Evolutionary conservation across 1,139 yeast genomes (phyloP), one percentile per base, ranked within the genome.

Genomic region (Spencermartinsiella ligniputridi): DNA sequence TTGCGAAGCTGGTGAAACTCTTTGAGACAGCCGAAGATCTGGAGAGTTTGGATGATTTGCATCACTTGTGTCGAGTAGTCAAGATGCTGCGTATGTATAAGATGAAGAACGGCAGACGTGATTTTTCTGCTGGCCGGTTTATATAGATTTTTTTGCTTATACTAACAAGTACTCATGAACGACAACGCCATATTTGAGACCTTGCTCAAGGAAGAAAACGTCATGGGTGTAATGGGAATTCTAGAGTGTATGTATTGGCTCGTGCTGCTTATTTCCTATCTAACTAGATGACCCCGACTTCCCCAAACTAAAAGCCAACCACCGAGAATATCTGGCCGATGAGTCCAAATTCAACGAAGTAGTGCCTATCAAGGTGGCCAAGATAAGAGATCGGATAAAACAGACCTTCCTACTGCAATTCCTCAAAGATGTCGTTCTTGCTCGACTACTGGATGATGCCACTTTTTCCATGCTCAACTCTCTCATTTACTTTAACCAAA

Each of bases 381-480:
- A 67, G 12, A 70, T 83, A 22, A 69, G 77, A 43, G 62, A 65
- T 21, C 73, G 83, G 40, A 83, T 90, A 52, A 79, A 80, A 51
- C 79, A 79, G 56, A 89, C 94, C 37, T 87, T 83, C 58, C 74
- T 85, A 50, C 69, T 89, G 46, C 90, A 83, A 57, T 87, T 85
- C 60, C 67, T 92, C 44, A 85, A 85, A 60, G 97, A 92, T 62
- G 95, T 87, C 22, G 94, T 85, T 0, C 66, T 90, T 30, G 92
- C 92, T 2, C 70, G 96, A 45, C 69, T 83, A 40, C 64, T 90
- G 40, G 97, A 92, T 61, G 97, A 92, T 57, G 78, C 82, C 41
- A 76, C 92, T 3, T 77, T 81, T 55, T 77, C 76, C 52, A 67
- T 84, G 49, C 69, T 92, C 25, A 70, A 81, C 16, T 72, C 86